Evolutionary conservation across 129 eudicot species (phyloP), one percentile per base, ranked within the genome.

Genomic region (Rutidosis leptorrhynchoides): DNA sequence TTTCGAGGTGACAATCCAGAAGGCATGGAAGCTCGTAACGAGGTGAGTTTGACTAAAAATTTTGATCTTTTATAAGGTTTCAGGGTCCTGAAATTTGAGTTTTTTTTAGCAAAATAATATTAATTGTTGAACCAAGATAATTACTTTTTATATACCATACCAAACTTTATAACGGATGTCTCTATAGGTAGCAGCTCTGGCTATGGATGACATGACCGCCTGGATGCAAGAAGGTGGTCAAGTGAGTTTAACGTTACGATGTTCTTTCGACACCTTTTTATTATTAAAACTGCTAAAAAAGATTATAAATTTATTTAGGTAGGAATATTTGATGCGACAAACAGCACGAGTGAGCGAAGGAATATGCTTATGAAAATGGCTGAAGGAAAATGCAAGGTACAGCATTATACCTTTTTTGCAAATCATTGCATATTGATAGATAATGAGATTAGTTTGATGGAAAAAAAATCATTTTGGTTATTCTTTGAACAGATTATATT

Each of bases 221-320:
- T 94, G 99, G 99, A 89, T 94, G 97, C 93, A 94, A 72, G 99
- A 94, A 81, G 99, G 97, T 65, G 99, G 99, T 61, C 99, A 94
- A 69, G 99, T 86, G 77, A 69, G 88, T 81, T 59, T 20, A 20
- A 8, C 49, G 55, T 54, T 9, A 20, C 66, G 56, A 26, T 33
- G 27, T 26, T 61, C 35, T 65, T 23, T 14, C 5, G 37, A 64
- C 65, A 42, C 20, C 27, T 73, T 37, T 69, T 40, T n/a, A n/a
- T 22, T 33, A 69, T 68, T 27, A 32, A 30, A 46, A 49, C 58
- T 48, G 68, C 65, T 70, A 67, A 61, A 25, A 59, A 63, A 3
- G 17, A 62, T 69, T 64, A 8, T 22, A 24, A 30, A 37, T 59
- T 12, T 30, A 66, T 69, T 56, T 79, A 94, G 99, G 99, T 94